A percentile compares a stretch with the other conserved stretches of the same genome.
Evolutionary conservation across 1,139 yeast species (phyloP).

Genomic region (Saccharomyces hybrid): DNA sequence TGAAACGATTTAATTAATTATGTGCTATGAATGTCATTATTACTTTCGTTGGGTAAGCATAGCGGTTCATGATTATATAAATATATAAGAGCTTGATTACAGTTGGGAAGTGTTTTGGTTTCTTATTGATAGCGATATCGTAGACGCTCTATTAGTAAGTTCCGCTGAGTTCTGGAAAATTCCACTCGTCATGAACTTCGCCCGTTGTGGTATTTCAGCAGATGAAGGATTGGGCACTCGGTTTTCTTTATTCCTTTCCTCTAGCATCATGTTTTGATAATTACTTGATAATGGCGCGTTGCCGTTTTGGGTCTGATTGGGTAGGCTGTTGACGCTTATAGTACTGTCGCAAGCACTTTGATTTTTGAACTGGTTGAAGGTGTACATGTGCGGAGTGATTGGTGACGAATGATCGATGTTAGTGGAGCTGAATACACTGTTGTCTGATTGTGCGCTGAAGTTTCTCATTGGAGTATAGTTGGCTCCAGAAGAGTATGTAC

Average conservation of each 20-base stretch:
- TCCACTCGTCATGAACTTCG: background rate
- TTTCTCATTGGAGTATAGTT: conserved; percentile 22
- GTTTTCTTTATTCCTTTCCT: conserved; percentile 3
- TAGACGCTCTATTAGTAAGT: conserved; percentile 1
- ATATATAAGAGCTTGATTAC: background rate
- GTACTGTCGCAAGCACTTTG: conserved; percentile 24
- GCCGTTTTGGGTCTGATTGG: conserved; percentile 9
- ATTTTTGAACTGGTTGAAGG: conserved; percentile 21
- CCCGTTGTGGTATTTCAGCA: background rate
- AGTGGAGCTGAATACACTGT: conserved; percentile 22
- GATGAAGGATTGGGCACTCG: background rate
- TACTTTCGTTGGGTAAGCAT: background rate
- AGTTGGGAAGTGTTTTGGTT: background rate
- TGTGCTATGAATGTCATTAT: background rate
- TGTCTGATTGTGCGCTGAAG: conserved; percentile 22
- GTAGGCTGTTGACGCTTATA: conserved; percentile 22
- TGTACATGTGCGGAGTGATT: conserved; percentile 24
- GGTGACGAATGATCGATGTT: conserved; percentile 20
- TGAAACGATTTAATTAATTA: background rate
- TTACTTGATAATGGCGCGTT: background rate
- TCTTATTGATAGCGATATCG: background rate
- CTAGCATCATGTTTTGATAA: background rate
- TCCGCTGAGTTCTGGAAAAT: background rate
- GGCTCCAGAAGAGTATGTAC: conserved; percentile 8
- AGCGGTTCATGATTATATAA: background rate